Conservation (phyloP, 2,329 filamentous ascomycete species). For the Botrytis elliptica region DNA sequence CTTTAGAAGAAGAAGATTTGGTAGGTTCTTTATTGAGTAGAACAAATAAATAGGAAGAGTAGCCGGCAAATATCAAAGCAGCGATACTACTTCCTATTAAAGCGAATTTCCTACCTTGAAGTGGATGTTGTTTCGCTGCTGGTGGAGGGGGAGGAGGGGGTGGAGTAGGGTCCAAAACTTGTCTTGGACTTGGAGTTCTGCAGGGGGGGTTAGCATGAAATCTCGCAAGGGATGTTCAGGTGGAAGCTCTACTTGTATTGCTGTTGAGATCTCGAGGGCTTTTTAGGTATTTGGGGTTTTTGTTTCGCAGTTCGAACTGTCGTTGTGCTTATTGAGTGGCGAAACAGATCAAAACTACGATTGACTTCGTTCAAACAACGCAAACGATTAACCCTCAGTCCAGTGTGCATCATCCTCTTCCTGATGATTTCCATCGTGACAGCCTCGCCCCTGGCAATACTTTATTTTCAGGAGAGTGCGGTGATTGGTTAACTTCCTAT, state of each 20-base stretch:
- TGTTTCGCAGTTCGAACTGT: background rate
- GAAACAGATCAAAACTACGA: background rate
- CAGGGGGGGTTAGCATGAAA: background rate
- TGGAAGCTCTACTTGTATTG: constrained; percentile 16
- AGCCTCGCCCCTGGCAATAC: background rate
- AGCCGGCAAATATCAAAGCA: constrained; percentile 24
- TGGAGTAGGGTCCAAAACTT: constrained; percentile 12
- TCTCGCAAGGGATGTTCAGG: background rate
- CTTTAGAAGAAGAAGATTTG: constrained; percentile 26
- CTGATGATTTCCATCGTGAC: constrained; percentile 9
- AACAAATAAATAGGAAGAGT: constrained; percentile 40
- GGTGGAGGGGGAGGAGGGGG: constrained; percentile 5
- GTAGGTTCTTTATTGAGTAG: constrained; percentile 31
- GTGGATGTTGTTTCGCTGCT: constrained; percentile 27
- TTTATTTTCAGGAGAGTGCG: background rate
- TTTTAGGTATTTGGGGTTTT: background rate
- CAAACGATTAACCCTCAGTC: background rate
- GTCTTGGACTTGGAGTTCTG: constrained; percentile 29
- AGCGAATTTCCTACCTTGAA: constrained; percentile 32
- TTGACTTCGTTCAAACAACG: background rate
- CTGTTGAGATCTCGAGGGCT: background rate
- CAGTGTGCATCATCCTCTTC: constrained; percentile 1
- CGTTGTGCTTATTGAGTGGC: constrained; percentile 17
- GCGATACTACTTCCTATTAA: constrained; percentile 29
- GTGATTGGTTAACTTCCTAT: background rate